phyloP scores from a whole-genome alignment of 2,329 filamentous ascomycete genomes.

The Aspergillus caelatus region DNA sequence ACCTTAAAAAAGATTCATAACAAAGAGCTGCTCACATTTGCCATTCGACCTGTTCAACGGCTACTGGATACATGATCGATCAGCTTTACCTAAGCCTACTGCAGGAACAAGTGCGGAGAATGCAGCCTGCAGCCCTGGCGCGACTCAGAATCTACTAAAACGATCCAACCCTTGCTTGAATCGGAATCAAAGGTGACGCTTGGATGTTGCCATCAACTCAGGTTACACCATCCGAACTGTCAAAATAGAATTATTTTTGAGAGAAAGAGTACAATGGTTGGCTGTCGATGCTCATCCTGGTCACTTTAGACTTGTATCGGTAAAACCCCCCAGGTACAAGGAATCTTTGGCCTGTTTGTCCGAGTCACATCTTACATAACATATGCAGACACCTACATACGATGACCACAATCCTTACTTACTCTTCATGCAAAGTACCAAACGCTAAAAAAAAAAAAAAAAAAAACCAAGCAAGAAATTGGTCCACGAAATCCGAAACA shows the following conservation, averaged over 20 bases:
- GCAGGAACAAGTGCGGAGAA: slow-evolving; percentile 39
- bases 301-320: background rate
- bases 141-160: slow-evolving; percentile 13
- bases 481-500: slow-evolving; percentile 12
- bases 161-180: slow-evolving; percentile 16
- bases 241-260: background rate
- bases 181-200: slow-evolving; percentile 7
- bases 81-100: slow-evolving; percentile 36
- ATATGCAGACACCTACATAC: background rate
- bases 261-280: too few relatives aligned
- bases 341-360: background rate
- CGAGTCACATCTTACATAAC: background rate
- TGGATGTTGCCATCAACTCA: background rate
- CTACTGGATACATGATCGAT: slow-evolving; percentile 20
- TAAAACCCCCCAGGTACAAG: background rate
- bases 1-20: background rate
- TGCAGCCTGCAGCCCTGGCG: slow-evolving; percentile 20
- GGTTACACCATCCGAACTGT: slow-evolving; percentile 5
- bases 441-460: background rate
- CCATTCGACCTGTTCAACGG: slow-evolving; percentile 26
- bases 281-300: too few relatives aligned
- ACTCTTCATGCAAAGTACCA: background rate
- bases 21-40: slow-evolving; percentile 15
- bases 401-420: slow-evolving; percentile 1
- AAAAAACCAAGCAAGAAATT: background rate